phyloP scores from a whole-genome alignment of 2,329 filamentous ascomycete genomes.

The Podosphaera fusca region DNA sequence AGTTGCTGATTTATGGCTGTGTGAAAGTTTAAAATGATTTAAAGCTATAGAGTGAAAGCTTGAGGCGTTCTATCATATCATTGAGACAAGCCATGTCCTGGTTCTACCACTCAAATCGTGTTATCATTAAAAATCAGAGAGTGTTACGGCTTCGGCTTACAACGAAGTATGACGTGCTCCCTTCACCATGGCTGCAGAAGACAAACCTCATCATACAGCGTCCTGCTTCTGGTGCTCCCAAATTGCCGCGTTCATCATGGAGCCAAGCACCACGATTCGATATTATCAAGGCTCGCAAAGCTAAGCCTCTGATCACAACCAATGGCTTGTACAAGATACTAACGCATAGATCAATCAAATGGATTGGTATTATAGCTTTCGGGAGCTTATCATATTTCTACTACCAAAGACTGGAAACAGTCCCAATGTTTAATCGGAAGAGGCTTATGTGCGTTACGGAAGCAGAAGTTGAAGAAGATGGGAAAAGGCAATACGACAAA shows the following conservation, averaged over 20 bases:
- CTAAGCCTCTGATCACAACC: slow-evolving; percentile 19
- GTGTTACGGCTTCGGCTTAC: too few relatives aligned
- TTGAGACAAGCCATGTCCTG: too few relatives aligned
- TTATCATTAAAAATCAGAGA: too few relatives aligned
- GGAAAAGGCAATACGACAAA: slow-evolving; percentile 29
- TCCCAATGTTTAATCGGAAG: slow-evolving; percentile 46
- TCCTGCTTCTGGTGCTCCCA: too few relatives aligned
- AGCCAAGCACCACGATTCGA: slow-evolving; percentile 4
- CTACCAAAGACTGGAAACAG: slow-evolving; percentile 43
- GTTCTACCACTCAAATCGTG: too few relatives aligned
- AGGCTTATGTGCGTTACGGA: slow-evolving; percentile 49
- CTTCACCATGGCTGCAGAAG: too few relatives aligned
- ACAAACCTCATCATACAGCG: too few relatives aligned
- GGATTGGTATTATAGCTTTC: slow-evolving; percentile 21
- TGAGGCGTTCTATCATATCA: too few relatives aligned
- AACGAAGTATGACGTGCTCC: too few relatives aligned
- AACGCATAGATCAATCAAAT: slow-evolving; percentile 18
- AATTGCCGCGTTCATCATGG: background rate
- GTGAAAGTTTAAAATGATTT: too few relatives aligned
- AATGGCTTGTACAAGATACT: slow-evolving; percentile 16
- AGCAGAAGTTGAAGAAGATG: slow-evolving; percentile 28
- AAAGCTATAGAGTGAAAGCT: too few relatives aligned
- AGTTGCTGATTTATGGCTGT: too few relatives aligned
- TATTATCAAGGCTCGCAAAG: slow-evolving; percentile 6
- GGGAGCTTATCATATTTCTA: slow-evolving; percentile 29